A percentile compares a stretch with the other conserved stretches of the same genome.
Conservation (phyloP, 306 rosid species). For the Acacia acuminata region DNA sequence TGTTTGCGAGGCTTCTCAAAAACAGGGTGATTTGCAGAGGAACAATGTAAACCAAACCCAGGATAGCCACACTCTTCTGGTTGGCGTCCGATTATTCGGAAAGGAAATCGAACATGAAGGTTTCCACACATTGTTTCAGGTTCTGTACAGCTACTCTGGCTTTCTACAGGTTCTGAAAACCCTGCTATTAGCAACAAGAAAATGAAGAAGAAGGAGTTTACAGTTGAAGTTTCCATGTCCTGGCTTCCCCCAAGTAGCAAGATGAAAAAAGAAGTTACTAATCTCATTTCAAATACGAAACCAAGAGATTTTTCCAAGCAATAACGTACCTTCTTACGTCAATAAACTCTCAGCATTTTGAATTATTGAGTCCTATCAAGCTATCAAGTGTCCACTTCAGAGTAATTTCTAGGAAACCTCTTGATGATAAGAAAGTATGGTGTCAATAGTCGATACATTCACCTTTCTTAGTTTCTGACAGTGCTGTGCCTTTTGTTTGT, state of each 20-base stretch:
- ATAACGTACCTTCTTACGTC: background rate
- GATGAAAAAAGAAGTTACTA: background rate
- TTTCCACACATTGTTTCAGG: constrained; percentile 27
- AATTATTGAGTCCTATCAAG: background rate
- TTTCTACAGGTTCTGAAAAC: background rate
- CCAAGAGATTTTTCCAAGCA: background rate
- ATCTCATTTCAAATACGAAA: background rate
- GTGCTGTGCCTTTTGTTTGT: too few species aligned
- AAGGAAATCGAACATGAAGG: constrained; percentile 40
- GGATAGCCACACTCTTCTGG: constrained; percentile 30
- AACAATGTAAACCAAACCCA: constrained; percentile 49
- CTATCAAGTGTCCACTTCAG: too few species aligned
- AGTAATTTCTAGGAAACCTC: too few species aligned
- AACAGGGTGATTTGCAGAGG: background rate
- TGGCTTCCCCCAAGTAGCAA: background rate
- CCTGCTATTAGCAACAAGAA: constrained; percentile 3
- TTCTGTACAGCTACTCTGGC: constrained; percentile 4
- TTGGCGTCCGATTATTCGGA: constrained; percentile 25
- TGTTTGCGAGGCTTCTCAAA: constrained; percentile 32
- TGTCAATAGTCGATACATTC: too few species aligned
- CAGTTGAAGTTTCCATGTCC: background rate
- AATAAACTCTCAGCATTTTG: background rate
- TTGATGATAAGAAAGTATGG: too few species aligned
- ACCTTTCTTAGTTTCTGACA: too few species aligned
- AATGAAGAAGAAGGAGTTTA: background rate